These are phyloP conservation scores for Penicillium oxalicum DNA, from an alignment of 2,329 filamentous ascomycete genomes.

Conservation along the genomic window DNA sequence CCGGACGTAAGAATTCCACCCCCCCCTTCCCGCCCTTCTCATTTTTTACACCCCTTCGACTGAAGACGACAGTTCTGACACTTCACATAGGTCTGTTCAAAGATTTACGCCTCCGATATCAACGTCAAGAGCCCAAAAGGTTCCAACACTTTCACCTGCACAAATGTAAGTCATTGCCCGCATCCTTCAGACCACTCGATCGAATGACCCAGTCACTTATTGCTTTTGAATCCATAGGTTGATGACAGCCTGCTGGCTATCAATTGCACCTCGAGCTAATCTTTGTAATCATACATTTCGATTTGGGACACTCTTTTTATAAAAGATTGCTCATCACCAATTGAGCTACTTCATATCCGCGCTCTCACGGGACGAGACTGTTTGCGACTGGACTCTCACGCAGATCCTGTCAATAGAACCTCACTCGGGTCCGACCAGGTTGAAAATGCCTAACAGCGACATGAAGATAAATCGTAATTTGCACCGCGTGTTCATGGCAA, in stretches of 20 bases:
- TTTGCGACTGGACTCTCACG: too few relatives aligned
- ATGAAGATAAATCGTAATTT: too few relatives aligned
- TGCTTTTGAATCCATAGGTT: conserved; percentile 14
- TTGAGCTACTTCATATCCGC: too few relatives aligned
- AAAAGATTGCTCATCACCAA: too few relatives aligned
- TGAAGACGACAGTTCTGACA: neutral
- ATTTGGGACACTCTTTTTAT: too few relatives aligned
- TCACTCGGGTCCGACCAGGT: too few relatives aligned
- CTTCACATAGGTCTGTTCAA: conserved; percentile 28
- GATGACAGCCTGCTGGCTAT: conserved; percentile 32
- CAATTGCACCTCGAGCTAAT: conserved; percentile 25
- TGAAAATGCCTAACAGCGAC: too few relatives aligned
- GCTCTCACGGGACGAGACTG: too few relatives aligned
- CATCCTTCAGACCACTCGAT: neutral
- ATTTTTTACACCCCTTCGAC: too few relatives aligned
- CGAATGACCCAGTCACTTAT: neutral
- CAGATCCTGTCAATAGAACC: too few relatives aligned
- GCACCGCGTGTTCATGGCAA: too few relatives aligned
- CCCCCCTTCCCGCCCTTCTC: neutral
- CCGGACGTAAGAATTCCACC: conserved; percentile 38
- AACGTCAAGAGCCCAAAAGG: conserved; percentile 46
- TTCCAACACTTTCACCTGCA: conserved; percentile 39
- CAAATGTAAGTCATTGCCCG: conserved; percentile 31
- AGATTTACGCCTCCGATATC: conserved; percentile 47
- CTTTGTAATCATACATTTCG: too few relatives aligned